phyloP scores from a whole-genome alignment of 192 early-diverging fungal genomes.

The Backusella australiensis region DNA sequence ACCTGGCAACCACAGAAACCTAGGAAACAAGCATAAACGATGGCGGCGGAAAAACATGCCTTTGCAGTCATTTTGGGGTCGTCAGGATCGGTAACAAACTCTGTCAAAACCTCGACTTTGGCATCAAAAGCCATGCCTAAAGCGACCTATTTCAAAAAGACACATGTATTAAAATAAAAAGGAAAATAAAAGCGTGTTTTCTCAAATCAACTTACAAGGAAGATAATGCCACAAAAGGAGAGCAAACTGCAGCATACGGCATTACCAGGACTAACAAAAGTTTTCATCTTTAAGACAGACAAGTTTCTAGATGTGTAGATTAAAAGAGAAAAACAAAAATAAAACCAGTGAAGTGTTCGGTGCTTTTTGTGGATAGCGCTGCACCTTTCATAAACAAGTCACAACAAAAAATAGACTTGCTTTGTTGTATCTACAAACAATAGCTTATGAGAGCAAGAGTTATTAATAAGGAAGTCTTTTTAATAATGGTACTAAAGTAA shows the following conservation, averaged over 20 bases:
- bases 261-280: slow-evolving; percentile 44
- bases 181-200: background rate
- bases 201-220: slow-evolving; percentile 32
- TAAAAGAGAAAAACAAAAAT: background rate
- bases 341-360: background rate
- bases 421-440: too few species aligned
- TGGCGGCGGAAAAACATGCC: slow-evolving; percentile 48
- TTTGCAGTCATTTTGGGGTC: slow-evolving; percentile 46
- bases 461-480: too few species aligned
- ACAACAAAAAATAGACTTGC: background rate
- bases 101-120: slow-evolving; percentile 46
- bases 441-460: too few species aligned
- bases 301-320: background rate
- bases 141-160: slow-evolving; percentile 20
- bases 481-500: too few species aligned
- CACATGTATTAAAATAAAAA: background rate
- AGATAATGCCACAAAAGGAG: slow-evolving; percentile 50
- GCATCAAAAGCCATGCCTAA: slow-evolving; percentile 44
- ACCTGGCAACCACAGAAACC: slow-evolving; percentile 53
- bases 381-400: background rate
- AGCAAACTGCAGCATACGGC: slow-evolving; percentile 46
- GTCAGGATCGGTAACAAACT: slow-evolving; percentile 43
- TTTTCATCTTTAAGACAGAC: slow-evolving; percentile 41
- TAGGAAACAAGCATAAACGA: slow-evolving; percentile 50
- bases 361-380: background rate